These are phyloP conservation scores for Paramecium tetraurelia DNA, from an alignment of 73 alveolate species.

Conservation along the genomic window DNA sequence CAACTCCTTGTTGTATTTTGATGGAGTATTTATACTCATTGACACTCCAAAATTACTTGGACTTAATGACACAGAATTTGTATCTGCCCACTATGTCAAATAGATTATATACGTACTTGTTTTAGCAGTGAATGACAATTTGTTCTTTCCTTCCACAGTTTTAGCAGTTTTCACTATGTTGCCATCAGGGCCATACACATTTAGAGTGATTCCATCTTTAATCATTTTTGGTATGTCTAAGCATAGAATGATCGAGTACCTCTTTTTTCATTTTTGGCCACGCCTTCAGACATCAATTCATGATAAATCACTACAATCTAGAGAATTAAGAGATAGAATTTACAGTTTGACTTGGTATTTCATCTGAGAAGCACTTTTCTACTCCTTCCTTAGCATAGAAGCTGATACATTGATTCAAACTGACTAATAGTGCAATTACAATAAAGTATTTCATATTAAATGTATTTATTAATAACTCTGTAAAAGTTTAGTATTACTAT, in stretches of 20 bases:
- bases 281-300: constrained; percentile 41
- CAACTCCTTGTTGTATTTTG: constrained; percentile 37
- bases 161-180: neutral
- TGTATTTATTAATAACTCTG: neutral
- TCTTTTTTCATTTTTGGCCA: constrained; percentile 43
- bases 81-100: constrained; percentile 22
- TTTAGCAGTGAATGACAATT: constrained; percentile 32
- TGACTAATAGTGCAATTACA: neutral
- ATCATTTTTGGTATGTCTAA: constrained; percentile 25
- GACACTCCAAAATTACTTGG: constrained; percentile 28
- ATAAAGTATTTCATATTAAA: neutral
- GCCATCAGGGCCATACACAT: constrained; percentile 33
- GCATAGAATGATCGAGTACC: neutral
- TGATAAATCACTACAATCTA: constrained; percentile 23
- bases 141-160: neutral
- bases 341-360: constrained; percentile 39
- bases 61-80: constrained; percentile 3
- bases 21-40: constrained; percentile 20
- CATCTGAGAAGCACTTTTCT: constrained; percentile 48
- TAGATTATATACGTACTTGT: neutral
- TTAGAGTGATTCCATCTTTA: constrained; percentile 20
- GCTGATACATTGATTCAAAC: neutral
- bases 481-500: too few species aligned
- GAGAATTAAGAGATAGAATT: neutral
- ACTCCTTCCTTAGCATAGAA: constrained; percentile 40